phyloP scores from a whole-genome alignment of 169 alveolate species.

The Cryptosporidium andersoni region DNA sequence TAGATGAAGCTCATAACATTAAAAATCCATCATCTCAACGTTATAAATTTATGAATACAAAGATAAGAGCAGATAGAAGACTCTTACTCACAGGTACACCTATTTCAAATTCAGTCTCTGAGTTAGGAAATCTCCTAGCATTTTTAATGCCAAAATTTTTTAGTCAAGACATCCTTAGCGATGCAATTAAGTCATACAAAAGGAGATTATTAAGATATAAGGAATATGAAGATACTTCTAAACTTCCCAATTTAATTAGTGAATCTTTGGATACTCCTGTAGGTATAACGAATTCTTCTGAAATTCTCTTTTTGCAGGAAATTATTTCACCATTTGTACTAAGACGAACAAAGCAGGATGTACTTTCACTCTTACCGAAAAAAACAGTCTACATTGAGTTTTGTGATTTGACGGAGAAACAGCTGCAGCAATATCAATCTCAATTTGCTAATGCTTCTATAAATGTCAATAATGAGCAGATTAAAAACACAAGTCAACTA shows the following conservation, averaged over 20 bases:
- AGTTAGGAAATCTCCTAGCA: constrained; percentile 85
- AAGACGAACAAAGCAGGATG: constrained; percentile 86
- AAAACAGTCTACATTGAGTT: constrained; percentile 76
- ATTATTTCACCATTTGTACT: constrained; percentile 89
- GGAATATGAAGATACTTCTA: not conserved
- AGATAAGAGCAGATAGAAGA: constrained; percentile 82
- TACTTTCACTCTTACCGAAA: constrained; percentile 84
- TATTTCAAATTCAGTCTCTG: constrained; percentile 73
- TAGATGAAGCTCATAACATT: constrained; percentile 93
- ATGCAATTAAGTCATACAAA: constrained; percentile 79
- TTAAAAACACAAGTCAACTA: constrained; percentile 23
- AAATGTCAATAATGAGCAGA: constrained; percentile 18
- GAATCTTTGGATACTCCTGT: not conserved
- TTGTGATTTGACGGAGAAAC: constrained; percentile 37
- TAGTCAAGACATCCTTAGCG: constrained; percentile 77
- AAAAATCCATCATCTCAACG: constrained; percentile 88
- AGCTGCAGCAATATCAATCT: constrained; percentile 23
- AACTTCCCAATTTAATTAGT: not conserved
- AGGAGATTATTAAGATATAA: not conserved
- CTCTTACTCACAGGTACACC: constrained; percentile 89
- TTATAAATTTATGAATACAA: constrained; percentile 83
- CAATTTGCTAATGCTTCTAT: not conserved
- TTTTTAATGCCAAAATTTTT: constrained; percentile 89
- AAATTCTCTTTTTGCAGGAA: constrained; percentile 78
- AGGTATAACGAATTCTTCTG: constrained; percentile 44